Percentiles rank a stretch among this genome's conserved stretches.
Conservation (phyloP, 768 basidiomycete genomes). For the Naematelia encephala region DNA sequence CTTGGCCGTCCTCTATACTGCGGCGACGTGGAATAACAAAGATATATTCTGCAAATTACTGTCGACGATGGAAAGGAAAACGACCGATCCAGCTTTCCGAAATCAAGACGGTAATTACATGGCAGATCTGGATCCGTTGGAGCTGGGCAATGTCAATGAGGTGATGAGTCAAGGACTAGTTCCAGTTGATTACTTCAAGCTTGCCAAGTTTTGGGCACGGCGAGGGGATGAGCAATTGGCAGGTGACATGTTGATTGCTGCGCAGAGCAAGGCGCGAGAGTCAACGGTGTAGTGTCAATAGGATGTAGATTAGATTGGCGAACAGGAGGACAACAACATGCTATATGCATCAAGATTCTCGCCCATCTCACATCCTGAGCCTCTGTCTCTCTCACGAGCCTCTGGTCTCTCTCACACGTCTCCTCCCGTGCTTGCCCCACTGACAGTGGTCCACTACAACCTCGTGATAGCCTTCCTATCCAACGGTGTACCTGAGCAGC, state of each 20-base stretch:
- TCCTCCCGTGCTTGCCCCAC: no score
- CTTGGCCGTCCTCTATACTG: not conserved
- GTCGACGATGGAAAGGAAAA: not conserved
- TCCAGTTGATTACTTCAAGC: not conserved
- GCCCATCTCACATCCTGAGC: not conserved
- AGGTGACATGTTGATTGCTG: not conserved
- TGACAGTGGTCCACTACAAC: conserved; percentile 22
- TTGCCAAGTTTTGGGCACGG: not conserved
- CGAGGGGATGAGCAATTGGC: not conserved
- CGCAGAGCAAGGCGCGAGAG: not conserved
- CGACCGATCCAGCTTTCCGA: not conserved
- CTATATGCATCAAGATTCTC: not conserved
- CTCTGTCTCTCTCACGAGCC: not conserved
- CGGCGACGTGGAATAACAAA: not conserved
- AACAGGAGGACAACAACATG: not conserved
- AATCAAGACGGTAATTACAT: not conserved
- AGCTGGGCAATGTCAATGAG: not conserved
- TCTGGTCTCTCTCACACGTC: not conserved
- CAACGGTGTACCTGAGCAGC: conserved; percentile 40
- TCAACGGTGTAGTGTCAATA: not conserved
- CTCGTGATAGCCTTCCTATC: conserved; percentile 47
- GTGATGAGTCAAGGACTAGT: not conserved
- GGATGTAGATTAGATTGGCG: no score
- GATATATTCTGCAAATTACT: not conserved
- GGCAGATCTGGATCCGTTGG: not conserved